These are phyloP conservation scores for Alternaria brassicae DNA, from an alignment of 2,329 filamentous ascomycete species.

Conservation along the genomic window DNA sequence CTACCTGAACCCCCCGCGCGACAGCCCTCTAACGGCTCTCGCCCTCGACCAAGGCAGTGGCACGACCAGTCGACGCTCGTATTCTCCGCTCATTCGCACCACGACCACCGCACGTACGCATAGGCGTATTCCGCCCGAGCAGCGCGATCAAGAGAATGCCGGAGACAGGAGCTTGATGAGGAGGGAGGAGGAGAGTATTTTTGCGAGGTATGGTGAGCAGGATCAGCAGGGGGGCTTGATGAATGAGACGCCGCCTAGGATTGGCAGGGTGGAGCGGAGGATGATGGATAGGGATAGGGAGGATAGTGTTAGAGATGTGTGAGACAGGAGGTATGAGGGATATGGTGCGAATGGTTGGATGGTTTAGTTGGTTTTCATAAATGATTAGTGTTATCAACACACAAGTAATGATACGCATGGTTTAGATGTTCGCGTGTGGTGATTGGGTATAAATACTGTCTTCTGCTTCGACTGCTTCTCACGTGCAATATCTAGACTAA, in stretches of 20 bases:
- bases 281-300: conserved; percentile 6
- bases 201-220: conserved; percentile 32
- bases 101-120: conserved; percentile 10
- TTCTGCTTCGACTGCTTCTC: not conserved
- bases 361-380: too few species aligned
- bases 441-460: not conserved
- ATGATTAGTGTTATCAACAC: not conserved
- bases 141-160: conserved; percentile 47
- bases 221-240: conserved; percentile 33
- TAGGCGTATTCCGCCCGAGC: conserved; percentile 27
- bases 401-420: not conserved
- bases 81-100: conserved; percentile 10
- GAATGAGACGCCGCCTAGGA: conserved; percentile 48
- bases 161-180: conserved; percentile 36
- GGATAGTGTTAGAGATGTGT: not conserved
- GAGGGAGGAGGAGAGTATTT: conserved; percentile 28
- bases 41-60: conserved; percentile 22
- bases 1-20: conserved; percentile 6
- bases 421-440: not conserved
- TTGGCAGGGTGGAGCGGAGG: conserved; percentile 43
- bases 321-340: not conserved
- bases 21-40: conserved; percentile 10
- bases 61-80: conserved; percentile 18
- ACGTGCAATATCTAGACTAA: not conserved
- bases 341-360: not conserved